phyloP scores from a whole-genome alignment of 108 stramenopile species.

The Schizochytrium sp. region DNA sequence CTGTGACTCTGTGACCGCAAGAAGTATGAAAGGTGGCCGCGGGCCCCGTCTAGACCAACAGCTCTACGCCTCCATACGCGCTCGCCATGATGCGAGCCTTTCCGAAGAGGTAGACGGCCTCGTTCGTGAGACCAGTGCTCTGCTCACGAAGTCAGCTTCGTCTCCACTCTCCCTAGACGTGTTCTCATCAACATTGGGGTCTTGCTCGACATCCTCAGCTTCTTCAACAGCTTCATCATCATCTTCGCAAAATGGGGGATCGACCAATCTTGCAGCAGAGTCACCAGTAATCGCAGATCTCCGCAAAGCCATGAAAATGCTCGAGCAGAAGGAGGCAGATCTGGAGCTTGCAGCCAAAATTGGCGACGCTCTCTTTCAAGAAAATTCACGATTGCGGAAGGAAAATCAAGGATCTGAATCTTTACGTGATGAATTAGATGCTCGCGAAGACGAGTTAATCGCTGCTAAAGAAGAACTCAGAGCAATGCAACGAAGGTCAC shows the following conservation, averaged over 20 bases:
- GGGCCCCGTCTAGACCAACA: conserved; percentile 3
- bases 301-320: not conserved
- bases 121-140: conserved; percentile 28
- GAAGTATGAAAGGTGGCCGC: not conserved
- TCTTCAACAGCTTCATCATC: too few relatives aligned
- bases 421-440: not conserved
- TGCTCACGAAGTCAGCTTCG: not conserved
- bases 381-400: conserved; percentile 44
- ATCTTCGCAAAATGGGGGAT: not conserved
- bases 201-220: too few relatives aligned
- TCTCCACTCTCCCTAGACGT: not conserved
- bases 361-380: conserved; percentile 59
- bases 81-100: conserved; percentile 5
- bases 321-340: conserved; percentile 60
- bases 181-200: not conserved
- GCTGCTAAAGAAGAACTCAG: not conserved
- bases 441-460: conserved; percentile 15
- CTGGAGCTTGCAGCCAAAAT: conserved; percentile 53
- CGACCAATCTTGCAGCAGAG: not conserved
- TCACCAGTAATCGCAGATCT: conserved; percentile 31
- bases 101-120: conserved; percentile 35
- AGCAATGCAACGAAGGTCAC: conserved; percentile 5
- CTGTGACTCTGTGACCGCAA: too few relatives aligned
- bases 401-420: conserved; percentile 25
- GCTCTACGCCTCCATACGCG: conserved; percentile 8